Evolutionary conservation across 75 land plant species (phyloP).

Genomic region (Selaginella moellendorffii): DNA sequence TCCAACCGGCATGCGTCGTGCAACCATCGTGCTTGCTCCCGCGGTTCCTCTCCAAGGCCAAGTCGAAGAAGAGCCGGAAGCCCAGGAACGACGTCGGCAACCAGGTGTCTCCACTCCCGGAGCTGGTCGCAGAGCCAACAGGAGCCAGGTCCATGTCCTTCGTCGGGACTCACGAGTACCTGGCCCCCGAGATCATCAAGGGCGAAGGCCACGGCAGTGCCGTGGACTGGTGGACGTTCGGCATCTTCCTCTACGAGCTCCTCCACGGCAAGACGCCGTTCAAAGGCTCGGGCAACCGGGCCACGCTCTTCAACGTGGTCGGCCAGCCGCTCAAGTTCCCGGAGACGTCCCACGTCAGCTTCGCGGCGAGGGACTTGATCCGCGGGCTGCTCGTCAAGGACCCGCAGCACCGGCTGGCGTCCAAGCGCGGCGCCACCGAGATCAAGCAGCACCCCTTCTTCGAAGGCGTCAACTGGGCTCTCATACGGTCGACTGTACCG

Average conservation of each 20-base stretch:
- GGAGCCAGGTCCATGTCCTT: constrained; percentile 71
- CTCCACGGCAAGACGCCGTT: constrained; percentile 75
- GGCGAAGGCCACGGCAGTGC: constrained; percentile 78
- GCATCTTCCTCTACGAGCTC: constrained; percentile 71
- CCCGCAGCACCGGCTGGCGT: constrained; percentile 41
- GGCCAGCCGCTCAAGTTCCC: constrained; percentile 64
- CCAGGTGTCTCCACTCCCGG: constrained; percentile 26
- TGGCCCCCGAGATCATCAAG: constrained; percentile 88
- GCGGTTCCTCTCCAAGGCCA: constrained; percentile 12
- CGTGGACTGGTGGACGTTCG: constrained; percentile 93
- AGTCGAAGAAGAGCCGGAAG: constrained; percentile 23
- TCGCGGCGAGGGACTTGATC: constrained; percentile 53
- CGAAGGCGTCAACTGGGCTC: constrained; percentile 82
- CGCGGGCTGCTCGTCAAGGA: constrained; percentile 79
- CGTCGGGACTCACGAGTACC: constrained; percentile 87
- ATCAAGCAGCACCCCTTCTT: constrained; percentile 95
- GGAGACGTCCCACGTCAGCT: constrained; percentile 34
- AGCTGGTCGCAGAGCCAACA: constrained; percentile 70
- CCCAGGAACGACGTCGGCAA: constrained; percentile 19
- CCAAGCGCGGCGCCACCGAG: constrained; percentile 78
- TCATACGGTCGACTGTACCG: constrained; percentile 41
- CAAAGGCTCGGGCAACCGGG: constrained; percentile 69
- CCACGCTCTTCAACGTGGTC: constrained; percentile 70
- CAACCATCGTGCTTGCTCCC: constrained; percentile 21
- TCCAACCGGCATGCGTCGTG: constrained; percentile 16